A percentile compares a stretch with the other conserved stretches of the same genome.
Evolutionary conservation across 2,329 filamentous ascomycete genomes (phyloP).

Genomic region (Bipolaris zeicola): DNA sequence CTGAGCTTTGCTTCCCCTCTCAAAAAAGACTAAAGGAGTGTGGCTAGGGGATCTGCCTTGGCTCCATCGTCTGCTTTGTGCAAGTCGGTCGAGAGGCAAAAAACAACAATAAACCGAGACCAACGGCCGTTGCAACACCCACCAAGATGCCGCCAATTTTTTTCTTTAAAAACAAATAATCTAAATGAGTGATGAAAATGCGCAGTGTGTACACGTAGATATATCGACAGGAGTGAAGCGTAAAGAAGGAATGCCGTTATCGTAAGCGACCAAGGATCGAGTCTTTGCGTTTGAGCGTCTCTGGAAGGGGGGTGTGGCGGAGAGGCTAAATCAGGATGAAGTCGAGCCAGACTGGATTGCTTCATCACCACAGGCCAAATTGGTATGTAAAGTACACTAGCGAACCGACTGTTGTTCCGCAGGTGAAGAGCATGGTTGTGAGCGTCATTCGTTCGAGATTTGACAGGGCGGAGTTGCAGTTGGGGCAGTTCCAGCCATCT

Average conservation of each 20-base stretch:
- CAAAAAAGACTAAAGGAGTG: background rate
- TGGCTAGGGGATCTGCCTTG: background rate
- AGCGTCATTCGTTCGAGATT: constrained; percentile 61
- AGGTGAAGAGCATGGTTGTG: constrained; percentile 61
- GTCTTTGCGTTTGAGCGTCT: constrained; percentile 1
- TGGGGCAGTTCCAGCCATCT: constrained; percentile 61
- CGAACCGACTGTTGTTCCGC: constrained; percentile 61
- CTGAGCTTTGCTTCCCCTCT: background rate
- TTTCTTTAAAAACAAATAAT: background rate
- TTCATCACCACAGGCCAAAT: constrained; percentile 49
- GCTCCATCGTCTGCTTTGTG: too few relatives aligned
- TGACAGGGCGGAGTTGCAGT: constrained; percentile 60
- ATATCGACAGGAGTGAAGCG: constrained; percentile 29
- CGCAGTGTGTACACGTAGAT: constrained; percentile 22
- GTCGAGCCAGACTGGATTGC: background rate
- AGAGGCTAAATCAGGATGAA: background rate
- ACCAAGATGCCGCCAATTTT: constrained; percentile 20
- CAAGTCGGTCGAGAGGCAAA: too few relatives aligned
- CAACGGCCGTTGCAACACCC: constrained; percentile 2
- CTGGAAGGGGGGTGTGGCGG: background rate
- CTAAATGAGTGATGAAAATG: background rate
- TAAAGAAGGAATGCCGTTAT: constrained; percentile 30
- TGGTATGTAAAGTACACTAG: constrained; percentile 60
- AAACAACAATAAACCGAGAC: background rate
- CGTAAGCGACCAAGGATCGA: constrained; percentile 11